Evolutionary conservation across 257 asterid genomes (phyloP), one percentile per base, ranked within the genome.

Genomic region (Gardenia jasminoides): DNA sequence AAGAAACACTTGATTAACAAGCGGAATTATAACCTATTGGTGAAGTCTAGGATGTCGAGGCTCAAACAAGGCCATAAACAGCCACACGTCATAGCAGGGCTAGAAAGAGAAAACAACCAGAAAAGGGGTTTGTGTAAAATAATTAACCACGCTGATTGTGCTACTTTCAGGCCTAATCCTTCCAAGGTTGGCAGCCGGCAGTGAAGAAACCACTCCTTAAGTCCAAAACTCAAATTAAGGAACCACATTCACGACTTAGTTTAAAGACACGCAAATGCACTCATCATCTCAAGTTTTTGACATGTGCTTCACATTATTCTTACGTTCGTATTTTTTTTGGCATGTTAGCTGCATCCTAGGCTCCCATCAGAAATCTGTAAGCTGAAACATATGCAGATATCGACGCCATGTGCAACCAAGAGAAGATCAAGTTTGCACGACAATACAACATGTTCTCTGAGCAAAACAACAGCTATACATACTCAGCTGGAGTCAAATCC

Each of bases 361-460:
- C 26, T 62, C 28, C 19, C 26, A 8, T 62, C 7, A 26, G 19
- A 11, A 62, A 62, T 26, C 67, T 62, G 17, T n/a, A 62, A 2
- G 36, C 36, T 10, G 28, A 15, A 64, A 28, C 3, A 16, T 19
- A 56, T 5, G 10, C 28, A 59, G 13, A 69, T 47, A 47, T 24
- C 39, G 26, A 59, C 9, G 58, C 77, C 67, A 79, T 33, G 80
- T 47, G 80, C 80, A 65, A 22, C 7, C 31, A 73, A 65, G 41
- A 36, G 4, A 36, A 36, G 52, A 64, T 73, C 69, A 59, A 58
- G 50, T 33, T 3, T 36, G 47, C 46, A 68, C 44, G 58, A 70
- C 41, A 36, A 36, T 36, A 36, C 41, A 36, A 36, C 48, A 39
- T 39, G 44, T 78, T 44, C 44, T 74, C 7, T 20, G 33, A 28